Evolutionary conservation across 129 eudicot species (phyloP), one percentile per base, ranked within the genome.

Genomic region (Cynara cardunculus): DNA sequence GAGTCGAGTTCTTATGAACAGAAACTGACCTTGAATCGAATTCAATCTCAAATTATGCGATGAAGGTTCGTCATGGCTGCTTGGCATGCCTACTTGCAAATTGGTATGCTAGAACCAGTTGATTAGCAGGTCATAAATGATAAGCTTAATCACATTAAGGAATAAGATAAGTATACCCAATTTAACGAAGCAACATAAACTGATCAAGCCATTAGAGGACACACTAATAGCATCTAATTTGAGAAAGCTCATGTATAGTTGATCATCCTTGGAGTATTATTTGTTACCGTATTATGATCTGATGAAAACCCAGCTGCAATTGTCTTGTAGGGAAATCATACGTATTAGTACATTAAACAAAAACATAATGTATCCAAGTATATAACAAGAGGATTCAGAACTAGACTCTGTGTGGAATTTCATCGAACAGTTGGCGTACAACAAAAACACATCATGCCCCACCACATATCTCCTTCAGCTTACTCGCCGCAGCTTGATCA

Each of bases 401-500:
- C 64, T 16, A 74, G 34, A n/a, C 85, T 81, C 87, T 71, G 0
- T 81, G 85, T 1, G 85, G 81, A 73, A 87, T 73, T 79, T 83
- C 76, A 82, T 24, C 97, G 71, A 87, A 81, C 96, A 89, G 37
- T 34, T 84, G 81, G 86, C 64, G 67, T 21, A 53, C 95, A 82
- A 9, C 5, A 73, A 59, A 56, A 46, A 11, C 18, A 18, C 66
- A 61, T 85, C 79, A 68, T 88, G 68, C 85, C 26, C 72, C 83
- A 31, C 73, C 41, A 72, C 98, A 91, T 16, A 91, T 79, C 24
- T 73, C 87, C 87, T 88, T 94, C 75, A 91, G 87, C 91, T 85
- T 94, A 22, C 81, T 80, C 67, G 97, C 98, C 13, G 86, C 96
- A 24, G 85, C 85, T 88, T 94, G 91, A 77, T 90, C 89, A 19